Percentiles rank a stretch among this genome's conserved stretches.
These are phyloP conservation scores for Yueomyces sp. DNA, from an alignment of 805 yeast species.

Conservation along the genomic window DNA sequence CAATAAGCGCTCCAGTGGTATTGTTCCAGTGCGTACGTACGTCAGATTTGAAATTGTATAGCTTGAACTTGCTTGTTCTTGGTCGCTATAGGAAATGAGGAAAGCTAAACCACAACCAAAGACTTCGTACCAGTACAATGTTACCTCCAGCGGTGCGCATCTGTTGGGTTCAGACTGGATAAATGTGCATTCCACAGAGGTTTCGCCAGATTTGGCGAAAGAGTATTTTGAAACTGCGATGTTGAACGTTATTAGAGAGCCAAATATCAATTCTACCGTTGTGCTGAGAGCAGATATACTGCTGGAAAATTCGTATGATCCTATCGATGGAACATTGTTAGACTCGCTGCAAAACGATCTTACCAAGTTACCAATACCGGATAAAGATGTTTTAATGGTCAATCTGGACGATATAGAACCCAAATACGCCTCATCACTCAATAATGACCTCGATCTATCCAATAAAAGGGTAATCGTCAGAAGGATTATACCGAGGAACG, in stretches of 20 bases:
- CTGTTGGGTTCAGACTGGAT: slow-evolving; percentile 7
- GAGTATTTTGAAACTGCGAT: slow-evolving; percentile 62
- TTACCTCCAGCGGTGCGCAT: background rate
- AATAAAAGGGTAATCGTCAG: slow-evolving; percentile 51
- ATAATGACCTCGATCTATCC: slow-evolving; percentile 12
- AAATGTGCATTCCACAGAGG: slow-evolving; percentile 14
- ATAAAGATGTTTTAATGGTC: slow-evolving; percentile 15
- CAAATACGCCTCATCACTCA: slow-evolving; percentile 10
- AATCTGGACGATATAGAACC: slow-evolving; percentile 27
- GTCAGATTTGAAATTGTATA: too few relatives aligned
- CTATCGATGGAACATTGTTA: background rate
- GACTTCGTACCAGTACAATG: too few relatives aligned
- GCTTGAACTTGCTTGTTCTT: too few relatives aligned
- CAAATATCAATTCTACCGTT: slow-evolving; percentile 85
- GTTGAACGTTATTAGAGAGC: slow-evolving; percentile 66
- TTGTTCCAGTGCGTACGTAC: too few relatives aligned
- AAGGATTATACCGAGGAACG: slow-evolving; percentile 83
- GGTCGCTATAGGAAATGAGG: too few relatives aligned
- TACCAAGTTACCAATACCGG: slow-evolving; percentile 4
- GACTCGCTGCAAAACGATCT: slow-evolving; percentile 2
- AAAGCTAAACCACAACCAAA: too few relatives aligned
- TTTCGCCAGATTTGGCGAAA: slow-evolving; percentile 12
- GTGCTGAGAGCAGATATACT: slow-evolving; percentile 79
- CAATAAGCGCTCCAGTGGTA: too few relatives aligned
- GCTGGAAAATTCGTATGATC: slow-evolving; percentile 33